These are phyloP conservation scores for Colletotrichum orchidophilum DNA, from an alignment of 2,329 filamentous ascomycete species.

Conservation along the genomic window DNA sequence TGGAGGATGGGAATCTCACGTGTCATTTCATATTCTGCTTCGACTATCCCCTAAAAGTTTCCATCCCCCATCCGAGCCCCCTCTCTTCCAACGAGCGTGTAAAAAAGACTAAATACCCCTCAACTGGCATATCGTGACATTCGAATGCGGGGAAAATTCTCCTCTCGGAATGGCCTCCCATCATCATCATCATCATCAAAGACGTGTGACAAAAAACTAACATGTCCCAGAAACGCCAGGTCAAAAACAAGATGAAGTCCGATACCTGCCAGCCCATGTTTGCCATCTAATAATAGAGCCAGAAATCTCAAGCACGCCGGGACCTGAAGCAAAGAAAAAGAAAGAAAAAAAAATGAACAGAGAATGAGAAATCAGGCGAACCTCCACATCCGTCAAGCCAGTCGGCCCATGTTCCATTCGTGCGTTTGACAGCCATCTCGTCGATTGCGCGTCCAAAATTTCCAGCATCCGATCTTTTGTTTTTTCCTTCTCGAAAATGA, in stretches of 20 bases:
- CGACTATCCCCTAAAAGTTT: background rate
- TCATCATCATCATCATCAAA: background rate
- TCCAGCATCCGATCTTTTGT: background rate
- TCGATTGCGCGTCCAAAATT: constrained; percentile 1
- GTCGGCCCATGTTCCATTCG: constrained; percentile 20
- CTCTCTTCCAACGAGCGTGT: background rate
- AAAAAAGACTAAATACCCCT: background rate
- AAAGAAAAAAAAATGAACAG: background rate
- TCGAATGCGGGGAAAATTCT: background rate
- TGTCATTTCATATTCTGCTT: background rate
- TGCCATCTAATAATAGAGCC: constrained; percentile 27
- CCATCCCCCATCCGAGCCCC: background rate
- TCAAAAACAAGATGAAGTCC: background rate
- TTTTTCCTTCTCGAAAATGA: background rate
- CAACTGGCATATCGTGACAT: background rate
- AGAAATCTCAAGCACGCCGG: constrained; percentile 1
- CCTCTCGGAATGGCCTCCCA: background rate
- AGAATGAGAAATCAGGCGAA: constrained; percentile 22
- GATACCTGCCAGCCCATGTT: constrained; percentile 8
- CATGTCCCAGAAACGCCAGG: constrained; percentile 12
- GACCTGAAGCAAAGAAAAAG: background rate
- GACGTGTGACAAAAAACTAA: background rate
- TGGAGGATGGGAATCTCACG: constrained; percentile 1
- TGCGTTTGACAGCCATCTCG: background rate
- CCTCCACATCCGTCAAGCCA: constrained; percentile 9